phyloP scores from a whole-genome alignment of 257 asterid species.

The Fraxinus pennsylvanica region DNA sequence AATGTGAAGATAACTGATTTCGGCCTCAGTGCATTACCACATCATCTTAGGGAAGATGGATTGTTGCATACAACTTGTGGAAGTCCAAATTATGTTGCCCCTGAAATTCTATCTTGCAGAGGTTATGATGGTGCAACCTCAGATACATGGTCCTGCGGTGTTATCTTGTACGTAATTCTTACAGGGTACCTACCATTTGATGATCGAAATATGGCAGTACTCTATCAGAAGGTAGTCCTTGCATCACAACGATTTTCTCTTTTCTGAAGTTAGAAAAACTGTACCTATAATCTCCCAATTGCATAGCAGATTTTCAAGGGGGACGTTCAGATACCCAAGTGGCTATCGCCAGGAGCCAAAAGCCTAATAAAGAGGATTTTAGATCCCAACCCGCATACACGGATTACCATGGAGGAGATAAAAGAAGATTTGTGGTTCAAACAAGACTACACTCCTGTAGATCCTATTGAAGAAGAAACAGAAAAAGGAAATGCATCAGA shows the following conservation, averaged over 20 bases:
- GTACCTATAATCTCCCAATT: conserved; percentile 18
- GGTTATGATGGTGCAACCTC: conserved; percentile 95
- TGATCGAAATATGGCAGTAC: conserved; percentile 90
- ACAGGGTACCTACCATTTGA: conserved; percentile 96
- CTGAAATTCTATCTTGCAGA: conserved; percentile 84
- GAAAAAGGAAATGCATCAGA: conserved; percentile 52
- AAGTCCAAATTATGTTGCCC: conserved; percentile 99
- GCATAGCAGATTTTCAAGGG: conserved; percentile 79
- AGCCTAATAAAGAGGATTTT: conserved; percentile 79
- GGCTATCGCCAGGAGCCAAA: conserved; percentile 88
- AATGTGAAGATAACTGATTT: conserved; percentile 81
- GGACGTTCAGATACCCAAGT: conserved; percentile 79
- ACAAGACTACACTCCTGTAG: conserved; percentile 63
- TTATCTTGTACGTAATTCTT: conserved; percentile 83
- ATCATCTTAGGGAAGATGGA: conserved; percentile 94
- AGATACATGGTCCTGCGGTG: conserved; percentile 97
- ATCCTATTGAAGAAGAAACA: conserved; percentile 58
- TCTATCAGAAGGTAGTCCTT: conserved; percentile 83
- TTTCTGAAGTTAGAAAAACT: background rate
- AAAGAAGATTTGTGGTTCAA: conserved; percentile 83
- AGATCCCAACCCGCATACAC: conserved; percentile 81
- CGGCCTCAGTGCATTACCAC: conserved; percentile 98
- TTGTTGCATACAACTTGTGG: conserved; percentile 96
- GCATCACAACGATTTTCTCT: background rate
- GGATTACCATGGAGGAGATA: conserved; percentile 68